Percentiles rank a stretch among this genome's conserved stretches.
Evolutionary conservation across 192 early-diverging fungal species (phyloP).

Genomic region (Gigaspora rosea): DNA sequence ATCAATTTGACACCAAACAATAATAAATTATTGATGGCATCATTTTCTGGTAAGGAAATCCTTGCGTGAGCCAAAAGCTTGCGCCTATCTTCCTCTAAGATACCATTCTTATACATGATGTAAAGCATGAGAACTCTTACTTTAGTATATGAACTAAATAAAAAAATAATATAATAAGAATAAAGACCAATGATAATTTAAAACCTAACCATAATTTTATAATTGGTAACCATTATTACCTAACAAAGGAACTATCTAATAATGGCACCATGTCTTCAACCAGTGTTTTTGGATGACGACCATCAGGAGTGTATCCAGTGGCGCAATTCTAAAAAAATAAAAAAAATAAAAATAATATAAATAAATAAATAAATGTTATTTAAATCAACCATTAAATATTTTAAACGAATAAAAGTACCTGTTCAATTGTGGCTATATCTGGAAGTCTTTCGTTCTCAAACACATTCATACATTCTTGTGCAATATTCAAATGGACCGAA

Average conservation of each 20-base stretch:
- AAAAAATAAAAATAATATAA: too few relatives aligned
- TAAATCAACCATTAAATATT: not conserved
- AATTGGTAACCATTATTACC: slow-evolving; percentile 24
- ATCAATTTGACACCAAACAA: slow-evolving; percentile 68
- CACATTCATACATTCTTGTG: slow-evolving; percentile 76
- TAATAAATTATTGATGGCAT: slow-evolving; percentile 76
- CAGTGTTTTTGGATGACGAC: slow-evolving; percentile 63
- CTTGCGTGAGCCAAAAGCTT: slow-evolving; percentile 69
- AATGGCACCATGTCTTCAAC: slow-evolving; percentile 76
- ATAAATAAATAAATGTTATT: not conserved
- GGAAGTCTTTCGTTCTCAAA: slow-evolving; percentile 73
- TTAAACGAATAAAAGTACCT: slow-evolving; percentile 32
- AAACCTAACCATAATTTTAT: not conserved
- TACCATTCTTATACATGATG: slow-evolving; percentile 76
- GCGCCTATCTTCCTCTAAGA: slow-evolving; percentile 70
- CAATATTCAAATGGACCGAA: slow-evolving; percentile 76
- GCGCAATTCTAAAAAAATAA: slow-evolving; percentile 59
- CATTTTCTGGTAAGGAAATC: slow-evolving; percentile 69
- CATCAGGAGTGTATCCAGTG: slow-evolving; percentile 77
- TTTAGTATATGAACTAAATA: slow-evolving; percentile 62
- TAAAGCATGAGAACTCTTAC: slow-evolving; percentile 79
- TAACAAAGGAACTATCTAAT: slow-evolving; percentile 68
- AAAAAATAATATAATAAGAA: not conserved
- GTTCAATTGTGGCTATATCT: slow-evolving; percentile 73
- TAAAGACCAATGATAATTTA: not conserved